A percentile compares a stretch with the other conserved stretches of the same genome.
These are phyloP conservation scores for Saussurea involucrata DNA, from an alignment of 129 eudicot species.

Conservation along the genomic window DNA sequence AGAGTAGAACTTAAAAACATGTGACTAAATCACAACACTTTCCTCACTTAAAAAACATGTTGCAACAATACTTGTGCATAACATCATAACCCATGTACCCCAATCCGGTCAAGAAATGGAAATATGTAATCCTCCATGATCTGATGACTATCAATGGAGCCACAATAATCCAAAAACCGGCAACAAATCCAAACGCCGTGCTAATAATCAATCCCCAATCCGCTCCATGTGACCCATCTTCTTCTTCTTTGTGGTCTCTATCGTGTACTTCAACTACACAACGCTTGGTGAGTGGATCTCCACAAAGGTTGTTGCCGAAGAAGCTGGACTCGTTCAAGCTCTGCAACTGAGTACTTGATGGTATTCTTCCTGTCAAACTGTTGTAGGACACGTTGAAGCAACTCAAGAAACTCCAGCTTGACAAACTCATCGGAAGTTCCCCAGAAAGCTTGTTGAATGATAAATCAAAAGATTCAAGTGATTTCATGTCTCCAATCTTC, in stretches of 20 bases:
- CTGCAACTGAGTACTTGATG: conserved; percentile 24
- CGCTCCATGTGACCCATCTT: background rate
- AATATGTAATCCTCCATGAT: conserved; percentile 17
- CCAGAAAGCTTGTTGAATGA: conserved; percentile 30
- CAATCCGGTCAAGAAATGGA: background rate
- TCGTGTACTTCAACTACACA: background rate
- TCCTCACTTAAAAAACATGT: background rate
- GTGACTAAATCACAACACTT: background rate
- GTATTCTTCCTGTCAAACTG: conserved; percentile 9
- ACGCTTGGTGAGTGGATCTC: background rate
- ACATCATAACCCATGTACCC: background rate
- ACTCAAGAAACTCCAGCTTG: conserved; percentile 13
- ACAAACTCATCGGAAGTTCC: conserved; percentile 33
- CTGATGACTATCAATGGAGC: conserved; percentile 14
- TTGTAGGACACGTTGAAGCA: conserved; percentile 15
- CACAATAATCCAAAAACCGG: conserved; percentile 4
- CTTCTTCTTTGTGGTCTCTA: background rate
- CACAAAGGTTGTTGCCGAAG: conserved; percentile 25
- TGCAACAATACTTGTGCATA: background rate
- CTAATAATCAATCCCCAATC: conserved; percentile 14
- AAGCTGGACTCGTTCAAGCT: conserved; percentile 13
- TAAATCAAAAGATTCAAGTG: conserved; percentile 33
- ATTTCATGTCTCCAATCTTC: conserved; percentile 28
- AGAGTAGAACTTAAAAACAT: background rate
- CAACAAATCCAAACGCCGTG: background rate